Conservation (phyloP, 805 yeast genomes). For the Tetrapisispora taiwanensis region DNA sequence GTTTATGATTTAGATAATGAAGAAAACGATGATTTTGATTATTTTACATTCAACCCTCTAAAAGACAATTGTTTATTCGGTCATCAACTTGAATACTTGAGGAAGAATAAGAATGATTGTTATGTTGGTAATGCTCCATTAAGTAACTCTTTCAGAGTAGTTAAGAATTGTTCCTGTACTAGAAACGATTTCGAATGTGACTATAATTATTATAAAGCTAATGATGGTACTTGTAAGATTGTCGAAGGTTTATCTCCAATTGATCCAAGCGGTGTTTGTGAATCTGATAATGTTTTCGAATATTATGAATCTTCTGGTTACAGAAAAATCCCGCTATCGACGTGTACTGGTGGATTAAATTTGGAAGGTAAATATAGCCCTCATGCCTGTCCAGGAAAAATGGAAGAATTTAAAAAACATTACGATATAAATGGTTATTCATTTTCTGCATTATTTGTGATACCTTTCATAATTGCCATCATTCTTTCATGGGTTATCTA, state of each 20-base stretch:
- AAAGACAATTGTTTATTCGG: slow-evolving; percentile 57
- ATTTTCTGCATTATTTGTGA: slow-evolving; percentile 40
- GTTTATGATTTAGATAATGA: slow-evolving; percentile 35
- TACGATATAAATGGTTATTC: slow-evolving; percentile 48
- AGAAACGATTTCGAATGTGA: slow-evolving; percentile 92
- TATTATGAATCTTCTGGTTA: slow-evolving; percentile 89
- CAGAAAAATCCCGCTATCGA: slow-evolving; percentile 72
- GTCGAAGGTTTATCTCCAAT: slow-evolving; percentile 64
- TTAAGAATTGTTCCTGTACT: slow-evolving; percentile 71
- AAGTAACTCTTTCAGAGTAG: slow-evolving; percentile 42
- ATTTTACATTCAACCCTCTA: slow-evolving; percentile 51
- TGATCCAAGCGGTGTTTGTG: slow-evolving; percentile 54
- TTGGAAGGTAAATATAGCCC: slow-evolving; percentile 52
- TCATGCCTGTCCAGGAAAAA: slow-evolving; percentile 82
- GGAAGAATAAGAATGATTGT: slow-evolving; percentile 44
- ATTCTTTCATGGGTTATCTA: slow-evolving; percentile 61
- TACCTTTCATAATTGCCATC: slow-evolving; percentile 47
- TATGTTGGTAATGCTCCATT: slow-evolving; percentile 64
- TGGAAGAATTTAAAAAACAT: slow-evolving; percentile 45
- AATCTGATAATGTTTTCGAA: slow-evolving; percentile 44
- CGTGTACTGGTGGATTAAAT: slow-evolving; percentile 72
- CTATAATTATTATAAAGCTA: slow-evolving; percentile 59
- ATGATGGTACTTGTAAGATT: slow-evolving; percentile 77
- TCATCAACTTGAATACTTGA: slow-evolving; percentile 49
- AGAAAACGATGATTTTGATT: slow-evolving; percentile 48